Evolutionary conservation across 257 asterid genomes (phyloP).

Genomic region (Plantago elongata): DNA sequence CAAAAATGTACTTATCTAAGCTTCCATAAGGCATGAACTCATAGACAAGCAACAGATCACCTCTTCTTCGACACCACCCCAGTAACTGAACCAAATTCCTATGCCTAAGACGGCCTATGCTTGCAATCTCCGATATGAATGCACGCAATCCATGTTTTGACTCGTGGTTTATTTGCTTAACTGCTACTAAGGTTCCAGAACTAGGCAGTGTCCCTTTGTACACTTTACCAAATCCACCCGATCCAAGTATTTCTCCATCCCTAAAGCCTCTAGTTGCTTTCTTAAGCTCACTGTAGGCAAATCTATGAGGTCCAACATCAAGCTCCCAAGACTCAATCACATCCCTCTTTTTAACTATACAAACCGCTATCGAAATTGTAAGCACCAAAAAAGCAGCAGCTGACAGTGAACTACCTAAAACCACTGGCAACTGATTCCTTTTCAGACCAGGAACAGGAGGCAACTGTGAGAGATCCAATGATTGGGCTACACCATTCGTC

Average conservation of each 20-base stretch:
- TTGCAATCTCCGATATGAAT: constrained; percentile 49
- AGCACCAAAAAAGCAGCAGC: constrained; percentile 27
- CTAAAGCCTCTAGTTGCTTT: constrained; percentile 60
- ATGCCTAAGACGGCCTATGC: constrained; percentile 67
- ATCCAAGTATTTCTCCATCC: constrained; percentile 56
- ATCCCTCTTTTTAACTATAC: constrained; percentile 44
- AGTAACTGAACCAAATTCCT: constrained; percentile 13
- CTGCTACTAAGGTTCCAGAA: constrained; percentile 43
- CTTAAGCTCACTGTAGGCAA: constrained; percentile 52
- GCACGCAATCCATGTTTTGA: constrained; percentile 56
- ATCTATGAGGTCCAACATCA: constrained; percentile 63
- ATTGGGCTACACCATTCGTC: constrained; percentile 43
- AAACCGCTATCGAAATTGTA: constrained; percentile 28
- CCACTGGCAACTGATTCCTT: constrained; percentile 17
- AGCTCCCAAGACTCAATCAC: constrained; percentile 65
- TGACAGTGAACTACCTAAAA: constrained; percentile 33
- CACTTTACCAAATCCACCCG: constrained; percentile 75
- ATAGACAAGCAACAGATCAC: constrained; percentile 6
- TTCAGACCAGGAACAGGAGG: constrained; percentile 41
- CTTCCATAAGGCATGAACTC: constrained; percentile 70
- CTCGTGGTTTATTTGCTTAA: constrained; percentile 50
- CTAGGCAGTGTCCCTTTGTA: constrained; percentile 54
- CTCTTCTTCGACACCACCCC: constrained; percentile 10
- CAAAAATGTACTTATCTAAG: constrained; percentile 54
- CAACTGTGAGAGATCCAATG: constrained; percentile 44